phyloP scores from a whole-genome alignment of 176 grass and related monocot genomes.

The Thinopyrum elongatum region DNA sequence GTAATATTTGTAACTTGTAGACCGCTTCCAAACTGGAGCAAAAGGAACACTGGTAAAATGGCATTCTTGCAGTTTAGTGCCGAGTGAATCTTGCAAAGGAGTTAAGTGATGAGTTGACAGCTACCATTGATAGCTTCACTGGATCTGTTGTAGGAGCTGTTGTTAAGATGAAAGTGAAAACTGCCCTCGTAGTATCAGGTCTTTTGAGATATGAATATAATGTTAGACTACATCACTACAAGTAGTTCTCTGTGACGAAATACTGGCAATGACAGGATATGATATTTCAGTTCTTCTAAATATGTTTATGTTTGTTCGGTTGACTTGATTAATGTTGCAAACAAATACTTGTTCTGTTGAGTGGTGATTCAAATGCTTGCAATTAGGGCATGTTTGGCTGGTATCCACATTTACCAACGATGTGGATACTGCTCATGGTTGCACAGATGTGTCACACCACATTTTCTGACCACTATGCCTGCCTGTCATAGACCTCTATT shows the following conservation, averaged over 20 bases:
- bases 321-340: neutral
- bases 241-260: neutral
- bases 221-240: neutral
- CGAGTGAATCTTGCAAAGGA: neutral
- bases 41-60: neutral
- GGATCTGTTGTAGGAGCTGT: neutral
- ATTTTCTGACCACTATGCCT: neutral
- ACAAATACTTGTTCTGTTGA: neutral
- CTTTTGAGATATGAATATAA: neutral
- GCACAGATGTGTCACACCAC: neutral
- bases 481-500: neutral
- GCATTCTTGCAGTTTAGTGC: neutral
- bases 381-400: neutral
- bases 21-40: conserved; percentile 7
- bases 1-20: neutral
- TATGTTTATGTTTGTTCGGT: neutral
- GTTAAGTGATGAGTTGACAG: neutral
- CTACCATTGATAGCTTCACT: neutral
- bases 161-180: neutral
- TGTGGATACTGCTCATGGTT: neutral
- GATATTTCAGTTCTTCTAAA: neutral
- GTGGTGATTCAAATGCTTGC: neutral
- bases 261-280: neutral
- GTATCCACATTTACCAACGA: neutral
- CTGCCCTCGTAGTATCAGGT: neutral